A percentile compares a stretch with the other conserved stretches of the same genome.
These are phyloP conservation scores for Penicillium sclerotigenum DNA, from an alignment of 2,329 filamentous ascomycete species.

Conservation along the genomic window DNA sequence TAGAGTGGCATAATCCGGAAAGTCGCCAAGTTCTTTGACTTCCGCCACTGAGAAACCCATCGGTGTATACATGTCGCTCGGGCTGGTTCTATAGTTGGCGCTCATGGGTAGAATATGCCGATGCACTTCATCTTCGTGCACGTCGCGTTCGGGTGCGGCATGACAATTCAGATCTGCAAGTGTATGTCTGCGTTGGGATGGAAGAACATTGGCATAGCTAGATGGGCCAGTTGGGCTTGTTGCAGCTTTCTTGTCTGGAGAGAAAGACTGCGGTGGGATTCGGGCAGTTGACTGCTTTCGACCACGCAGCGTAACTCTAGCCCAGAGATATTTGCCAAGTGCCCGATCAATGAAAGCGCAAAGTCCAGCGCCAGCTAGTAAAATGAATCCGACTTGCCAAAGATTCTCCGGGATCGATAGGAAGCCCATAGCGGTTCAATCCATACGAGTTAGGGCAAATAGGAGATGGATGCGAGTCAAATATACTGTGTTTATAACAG, in stretches of 20 bases:
- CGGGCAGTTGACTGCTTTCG: conserved; percentile 47
- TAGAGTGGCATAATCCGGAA: conserved; percentile 73
- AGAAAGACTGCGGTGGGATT: conserved; percentile 54
- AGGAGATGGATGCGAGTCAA: background rate
- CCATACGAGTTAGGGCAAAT: conserved; percentile 8
- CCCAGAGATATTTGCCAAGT: conserved; percentile 41
- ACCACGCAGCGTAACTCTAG: conserved; percentile 39
- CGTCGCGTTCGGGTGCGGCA: conserved; percentile 20
- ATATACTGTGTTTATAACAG: background rate
- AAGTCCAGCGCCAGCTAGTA: conserved; percentile 22
- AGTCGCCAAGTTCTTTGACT: conserved; percentile 67
- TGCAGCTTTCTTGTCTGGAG: conserved; percentile 46
- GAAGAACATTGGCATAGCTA: conserved; percentile 50
- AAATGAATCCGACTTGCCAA: conserved; percentile 24
- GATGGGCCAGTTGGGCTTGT: conserved; percentile 27
- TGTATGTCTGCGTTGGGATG: conserved; percentile 51
- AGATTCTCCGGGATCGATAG: conserved; percentile 14
- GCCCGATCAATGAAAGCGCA: conserved; percentile 29
- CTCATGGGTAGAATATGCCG: conserved; percentile 42
- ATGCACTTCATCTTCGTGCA: conserved; percentile 34
- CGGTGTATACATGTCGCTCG: conserved; percentile 52
- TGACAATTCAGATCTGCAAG: conserved; percentile 35
- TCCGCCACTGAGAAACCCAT: conserved; percentile 70
- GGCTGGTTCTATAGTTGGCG: conserved; percentile 38
- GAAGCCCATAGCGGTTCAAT: conserved; percentile 19